Percentiles rank a stretch among this genome's conserved stretches.
Conservation (phyloP, 2,329 filamentous ascomycete species). For the Talaromyces rugulosus region DNA sequence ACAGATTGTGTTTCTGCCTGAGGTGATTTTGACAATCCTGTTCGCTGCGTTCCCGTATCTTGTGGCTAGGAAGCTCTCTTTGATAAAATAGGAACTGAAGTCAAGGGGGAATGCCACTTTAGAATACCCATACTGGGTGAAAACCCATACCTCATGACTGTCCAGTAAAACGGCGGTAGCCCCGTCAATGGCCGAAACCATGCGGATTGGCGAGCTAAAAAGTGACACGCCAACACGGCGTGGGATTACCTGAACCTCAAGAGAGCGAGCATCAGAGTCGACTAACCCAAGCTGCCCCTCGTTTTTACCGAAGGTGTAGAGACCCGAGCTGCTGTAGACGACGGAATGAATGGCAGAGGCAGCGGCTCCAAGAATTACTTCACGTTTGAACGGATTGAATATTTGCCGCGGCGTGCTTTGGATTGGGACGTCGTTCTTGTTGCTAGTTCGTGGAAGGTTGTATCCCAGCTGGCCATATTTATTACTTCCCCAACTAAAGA, state of each 20-base stretch:
- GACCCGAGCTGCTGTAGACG: conserved; percentile 71
- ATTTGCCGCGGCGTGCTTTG: conserved; percentile 80
- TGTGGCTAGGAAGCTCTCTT: conserved; percentile 61
- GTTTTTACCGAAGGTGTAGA: conserved; percentile 95
- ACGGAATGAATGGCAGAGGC: conserved; percentile 91
- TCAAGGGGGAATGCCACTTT: conserved; percentile 79
- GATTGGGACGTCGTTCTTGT: conserved; percentile 77
- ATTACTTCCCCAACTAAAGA: conserved; percentile 94
- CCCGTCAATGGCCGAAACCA: conserved; percentile 82
- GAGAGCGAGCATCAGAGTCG: conserved; percentile 87
- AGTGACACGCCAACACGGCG: conserved; percentile 84
- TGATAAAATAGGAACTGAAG: conserved; percentile 64
- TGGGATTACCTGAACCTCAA: conserved; percentile 77
- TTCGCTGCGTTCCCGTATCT: conserved; percentile 62
- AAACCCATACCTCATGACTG: conserved; percentile 86
- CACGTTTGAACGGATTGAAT: conserved; percentile 86
- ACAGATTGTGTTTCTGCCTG: conserved; percentile 87
- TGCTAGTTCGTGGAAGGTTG: conserved; percentile 57
- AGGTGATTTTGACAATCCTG: conserved; percentile 70
- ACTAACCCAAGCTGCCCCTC: conserved; percentile 89
- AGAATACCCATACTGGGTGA: conserved; percentile 95
- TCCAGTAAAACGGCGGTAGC: conserved; percentile 83
- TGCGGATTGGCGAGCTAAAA: conserved; percentile 66
- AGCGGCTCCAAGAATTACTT: conserved; percentile 73
- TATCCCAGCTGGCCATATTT: conserved; percentile 83